Evolutionary conservation across 2,329 filamentous ascomycete species (phyloP).

Genomic region (Fusarium subtropicale): DNA sequence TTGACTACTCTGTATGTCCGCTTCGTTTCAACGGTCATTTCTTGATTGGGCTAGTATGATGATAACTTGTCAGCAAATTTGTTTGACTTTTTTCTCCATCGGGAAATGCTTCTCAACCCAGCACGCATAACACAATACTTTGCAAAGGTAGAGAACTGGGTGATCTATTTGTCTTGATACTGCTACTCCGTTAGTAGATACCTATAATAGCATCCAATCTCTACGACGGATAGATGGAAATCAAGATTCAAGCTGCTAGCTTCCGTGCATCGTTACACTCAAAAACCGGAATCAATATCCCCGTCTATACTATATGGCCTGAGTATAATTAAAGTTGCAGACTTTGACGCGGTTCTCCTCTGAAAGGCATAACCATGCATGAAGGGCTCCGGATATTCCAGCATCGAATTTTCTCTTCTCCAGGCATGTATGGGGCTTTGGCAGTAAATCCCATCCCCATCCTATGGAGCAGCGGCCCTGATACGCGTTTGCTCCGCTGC

Average conservation of each 20-base stretch:
- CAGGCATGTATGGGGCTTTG: slow-evolving; percentile 7
- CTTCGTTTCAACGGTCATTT: slow-evolving; percentile 31
- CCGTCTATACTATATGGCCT: slow-evolving; percentile 1
- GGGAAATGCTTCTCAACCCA: not conserved
- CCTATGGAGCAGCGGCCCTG: slow-evolving; percentile 10
- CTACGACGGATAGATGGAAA: not conserved
- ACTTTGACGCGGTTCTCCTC: not conserved
- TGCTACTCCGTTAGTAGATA: not conserved
- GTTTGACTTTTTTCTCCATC: not conserved
- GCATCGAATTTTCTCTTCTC: slow-evolving; percentile 5
- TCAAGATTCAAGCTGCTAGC: not conserved
- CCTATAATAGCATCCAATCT: not conserved
- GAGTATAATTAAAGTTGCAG: not conserved
- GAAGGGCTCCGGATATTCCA: not conserved
- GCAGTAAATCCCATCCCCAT: slow-evolving; percentile 24
- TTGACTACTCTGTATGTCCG: not conserved
- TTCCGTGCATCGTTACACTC: not conserved
- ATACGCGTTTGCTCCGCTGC: slow-evolving; percentile 29
- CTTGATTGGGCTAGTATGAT: slow-evolving; percentile 23
- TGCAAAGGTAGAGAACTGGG: not conserved
- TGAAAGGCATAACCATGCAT: not conserved
- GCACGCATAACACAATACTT: not conserved
- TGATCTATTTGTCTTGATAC: not conserved
- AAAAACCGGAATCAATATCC: slow-evolving; percentile 3
- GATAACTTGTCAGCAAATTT: not conserved